A percentile compares a stretch with the other conserved stretches of the same genome.
Evolutionary conservation across 495 filamentous ascomycete species (phyloP).

Genomic region (Symbiotaphrina buchneri): DNA sequence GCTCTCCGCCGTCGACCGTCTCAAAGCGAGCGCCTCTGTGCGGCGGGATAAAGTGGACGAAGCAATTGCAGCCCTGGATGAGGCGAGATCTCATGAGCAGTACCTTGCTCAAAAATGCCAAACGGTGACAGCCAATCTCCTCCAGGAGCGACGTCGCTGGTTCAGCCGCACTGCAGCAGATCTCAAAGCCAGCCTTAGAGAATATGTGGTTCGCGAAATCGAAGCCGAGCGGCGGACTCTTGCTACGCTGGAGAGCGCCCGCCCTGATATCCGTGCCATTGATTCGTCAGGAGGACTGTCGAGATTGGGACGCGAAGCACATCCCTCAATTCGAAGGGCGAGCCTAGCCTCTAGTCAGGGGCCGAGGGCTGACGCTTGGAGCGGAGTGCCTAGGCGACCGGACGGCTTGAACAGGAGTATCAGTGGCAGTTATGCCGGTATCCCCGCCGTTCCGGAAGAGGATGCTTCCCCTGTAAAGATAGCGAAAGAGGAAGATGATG

Average conservation of each 20-base stretch:
- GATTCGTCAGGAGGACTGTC: constrained; percentile 76
- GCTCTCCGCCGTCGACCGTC: constrained; percentile 61
- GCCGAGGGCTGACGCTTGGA: constrained; percentile 92
- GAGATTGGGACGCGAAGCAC: constrained; percentile 68
- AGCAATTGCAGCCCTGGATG: constrained; percentile 69
- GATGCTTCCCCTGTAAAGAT: constrained; percentile 23
- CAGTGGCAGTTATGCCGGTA: constrained; percentile 38
- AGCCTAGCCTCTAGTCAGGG: constrained; percentile 76
- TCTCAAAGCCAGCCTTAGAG: constrained; percentile 55
- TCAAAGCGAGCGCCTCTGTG: constrained; percentile 65
- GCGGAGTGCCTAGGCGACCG: constrained; percentile 64
- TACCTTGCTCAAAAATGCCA: constrained; percentile 66
- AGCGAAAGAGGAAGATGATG: constrained; percentile 69
- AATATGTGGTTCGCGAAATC: constrained; percentile 87
- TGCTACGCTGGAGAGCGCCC: constrained; percentile 73
- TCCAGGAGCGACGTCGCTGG: constrained; percentile 80
- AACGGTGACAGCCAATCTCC: constrained; percentile 69
- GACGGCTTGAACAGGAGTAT: constrained; percentile 58
- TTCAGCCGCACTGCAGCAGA: constrained; percentile 70
- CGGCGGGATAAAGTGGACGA: constrained; percentile 91
- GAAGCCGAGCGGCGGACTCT: constrained; percentile 86
- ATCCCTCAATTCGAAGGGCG: constrained; percentile 49
- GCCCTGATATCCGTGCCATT: constrained; percentile 82
- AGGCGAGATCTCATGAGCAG: constrained; percentile 56
- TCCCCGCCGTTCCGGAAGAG: constrained; percentile 18